These are phyloP conservation scores for Suillus cothurnatus DNA, from an alignment of 768 basidiomycete species.

Conservation along the genomic window DNA sequence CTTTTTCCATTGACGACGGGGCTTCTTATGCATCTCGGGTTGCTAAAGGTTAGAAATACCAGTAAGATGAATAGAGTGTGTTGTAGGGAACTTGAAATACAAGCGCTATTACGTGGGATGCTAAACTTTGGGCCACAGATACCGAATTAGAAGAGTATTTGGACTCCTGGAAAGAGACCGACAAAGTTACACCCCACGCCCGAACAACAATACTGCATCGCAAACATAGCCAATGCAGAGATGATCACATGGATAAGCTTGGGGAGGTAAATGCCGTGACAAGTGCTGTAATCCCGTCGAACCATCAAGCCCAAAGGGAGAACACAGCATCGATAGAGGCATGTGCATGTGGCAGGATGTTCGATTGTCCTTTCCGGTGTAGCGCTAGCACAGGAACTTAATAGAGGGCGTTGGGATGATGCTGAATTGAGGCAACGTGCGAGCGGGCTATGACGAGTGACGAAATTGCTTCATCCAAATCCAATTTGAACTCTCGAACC, in stretches of 20 bases:
- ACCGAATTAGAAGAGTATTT: not conserved
- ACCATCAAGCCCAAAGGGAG: not conserved
- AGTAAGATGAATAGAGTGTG: not conserved
- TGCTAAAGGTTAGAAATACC: not conserved
- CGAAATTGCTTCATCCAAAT: not conserved
- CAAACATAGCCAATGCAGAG: not conserved
- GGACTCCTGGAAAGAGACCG: not conserved
- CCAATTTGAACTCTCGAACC: not conserved
- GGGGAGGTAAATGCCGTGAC: conserved; percentile 2
- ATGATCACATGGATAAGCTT: not conserved
- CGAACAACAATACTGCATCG: not conserved
- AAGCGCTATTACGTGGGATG: not conserved
- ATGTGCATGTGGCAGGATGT: not conserved
- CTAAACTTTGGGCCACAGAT: not conserved
- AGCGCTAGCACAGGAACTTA: conserved; percentile 5
- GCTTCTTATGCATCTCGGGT: not conserved
- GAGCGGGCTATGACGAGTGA: conserved; percentile 5
- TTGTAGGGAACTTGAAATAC: not conserved
- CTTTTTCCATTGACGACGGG: not conserved
- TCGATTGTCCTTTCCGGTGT: conserved; percentile 4
- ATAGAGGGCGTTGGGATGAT: not conserved
- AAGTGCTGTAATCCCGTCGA: conserved; percentile 2
- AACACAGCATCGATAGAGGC: not conserved
- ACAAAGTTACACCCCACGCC: not conserved
- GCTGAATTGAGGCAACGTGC: not conserved